Evolutionary conservation across 2,329 filamentous ascomycete genomes (phyloP), one percentile per base, ranked within the genome.

Genomic region (Pleomassaria siparia): DNA sequence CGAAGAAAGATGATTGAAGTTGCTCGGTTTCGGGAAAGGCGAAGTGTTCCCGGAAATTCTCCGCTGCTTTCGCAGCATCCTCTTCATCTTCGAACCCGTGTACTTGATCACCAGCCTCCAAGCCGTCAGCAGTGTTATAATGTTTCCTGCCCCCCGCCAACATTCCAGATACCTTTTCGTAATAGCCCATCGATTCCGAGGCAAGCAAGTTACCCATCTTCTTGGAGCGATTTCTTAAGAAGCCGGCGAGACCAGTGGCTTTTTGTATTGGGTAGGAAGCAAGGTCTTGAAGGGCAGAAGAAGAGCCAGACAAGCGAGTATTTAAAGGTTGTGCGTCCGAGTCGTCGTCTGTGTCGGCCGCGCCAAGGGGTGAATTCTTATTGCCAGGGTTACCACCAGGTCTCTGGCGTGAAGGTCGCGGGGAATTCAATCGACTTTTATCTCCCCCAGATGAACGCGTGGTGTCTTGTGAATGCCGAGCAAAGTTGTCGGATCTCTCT

Each of bases 131-230:
- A 16, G 90, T 87, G 41, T 87, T 85, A 62, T 97, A 99, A 70
- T 97, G 92, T 61, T 87, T 91, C 59, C 87, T 86, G 11, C 89
- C 89, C 26, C 94, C 94, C 57, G 91, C 89, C 84, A 94, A 94
- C 88, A 97, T 97, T 29, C 91, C 92, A 0, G 92, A 95, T 0
- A 97, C 91, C 70, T 96, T 97, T 64, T 95, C 91, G 25, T 96
- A 87, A 65, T 97, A 97, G 1, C 90, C 91, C 85, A 96, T 95
- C 0, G 92, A 95, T 68, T 96, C 91, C 0, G 87, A 89, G 6
- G 92, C 89, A 37, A 97, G 74, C 8, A 95, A 74, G 22, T 79
- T 89, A 50, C 89, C 89, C 84, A 97, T 89, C 26, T 84, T 84
- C 57, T 88, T 88, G 18, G 90, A 87, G 18, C 88, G 84, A 46